phyloP scores from a whole-genome alignment of 306 rosid genomes.

The Benincasa hispida region DNA sequence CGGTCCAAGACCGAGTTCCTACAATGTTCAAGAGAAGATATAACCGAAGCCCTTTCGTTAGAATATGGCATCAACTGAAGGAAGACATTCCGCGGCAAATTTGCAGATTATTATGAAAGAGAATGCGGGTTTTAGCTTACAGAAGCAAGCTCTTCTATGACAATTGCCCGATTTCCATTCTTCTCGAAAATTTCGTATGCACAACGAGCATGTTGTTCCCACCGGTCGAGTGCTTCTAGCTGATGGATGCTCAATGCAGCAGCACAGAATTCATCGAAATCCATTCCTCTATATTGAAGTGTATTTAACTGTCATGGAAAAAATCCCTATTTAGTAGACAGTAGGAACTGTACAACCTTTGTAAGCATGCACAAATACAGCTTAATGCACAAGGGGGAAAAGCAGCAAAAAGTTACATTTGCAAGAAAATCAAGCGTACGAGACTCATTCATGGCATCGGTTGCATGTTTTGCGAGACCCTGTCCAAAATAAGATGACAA shows the following conservation, averaged over 20 bases:
- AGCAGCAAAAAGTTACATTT: constrained; percentile 30
- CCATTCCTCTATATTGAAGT: constrained; percentile 96
- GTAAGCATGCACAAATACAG: background rate
- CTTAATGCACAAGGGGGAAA: background rate
- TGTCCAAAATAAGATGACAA: constrained; percentile 17
- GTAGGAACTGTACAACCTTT: background rate
- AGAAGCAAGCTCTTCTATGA: constrained; percentile 94
- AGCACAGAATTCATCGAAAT: constrained; percentile 93
- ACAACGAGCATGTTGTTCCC: constrained; percentile 96
- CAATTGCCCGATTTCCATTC: constrained; percentile 86
- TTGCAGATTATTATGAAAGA: background rate
- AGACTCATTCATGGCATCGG: constrained; percentile 94
- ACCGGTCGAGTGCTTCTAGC: constrained; percentile 91
- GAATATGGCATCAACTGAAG: background rate
- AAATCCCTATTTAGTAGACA: background rate
- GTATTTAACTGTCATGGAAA: constrained; percentile 58
- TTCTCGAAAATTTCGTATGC: constrained; percentile 92
- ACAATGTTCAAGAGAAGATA: background rate
- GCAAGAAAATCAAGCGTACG: constrained; percentile 65
- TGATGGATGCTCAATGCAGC: constrained; percentile 90
- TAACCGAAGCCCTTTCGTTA: background rate
- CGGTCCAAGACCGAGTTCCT: constrained; percentile 98
- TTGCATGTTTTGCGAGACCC: constrained; percentile 72
- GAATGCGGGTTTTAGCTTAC: constrained; percentile 33
- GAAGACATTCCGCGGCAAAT: background rate